phyloP scores from a whole-genome alignment of 164 flowering plant genomes.

The Magnolia officinalis region DNA sequence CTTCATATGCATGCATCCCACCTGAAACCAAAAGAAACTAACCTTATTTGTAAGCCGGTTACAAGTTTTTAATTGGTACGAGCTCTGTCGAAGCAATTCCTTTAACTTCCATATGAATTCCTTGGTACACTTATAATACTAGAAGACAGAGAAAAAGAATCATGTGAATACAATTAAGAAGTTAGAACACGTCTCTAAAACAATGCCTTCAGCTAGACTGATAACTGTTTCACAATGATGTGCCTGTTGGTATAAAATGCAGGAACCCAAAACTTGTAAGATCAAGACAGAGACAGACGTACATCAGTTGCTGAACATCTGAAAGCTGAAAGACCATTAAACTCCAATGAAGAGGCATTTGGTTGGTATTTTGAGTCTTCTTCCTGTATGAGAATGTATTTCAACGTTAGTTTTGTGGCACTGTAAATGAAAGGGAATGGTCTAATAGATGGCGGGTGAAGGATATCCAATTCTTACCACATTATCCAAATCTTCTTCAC shows the following conservation, averaged over 20 bases:
- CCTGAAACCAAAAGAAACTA: neutral
- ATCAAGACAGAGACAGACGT: neutral
- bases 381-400: neutral
- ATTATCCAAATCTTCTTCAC: slow-evolving; percentile 14
- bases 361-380: neutral
- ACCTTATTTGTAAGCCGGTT: slow-evolving; percentile 19
- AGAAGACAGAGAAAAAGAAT: too few species aligned
- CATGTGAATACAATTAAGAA: too few species aligned
- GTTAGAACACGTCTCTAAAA: too few species aligned
- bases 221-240: too few species aligned
- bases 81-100: slow-evolving; percentile 7
- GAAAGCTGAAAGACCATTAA: neutral
- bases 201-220: too few species aligned
- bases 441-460: neutral
- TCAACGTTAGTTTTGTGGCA: neutral
- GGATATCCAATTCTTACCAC: neutral
- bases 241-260: neutral
- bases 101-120: too few species aligned
- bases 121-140: too few species aligned
- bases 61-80: slow-evolving; percentile 26
- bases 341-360: neutral
- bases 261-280: neutral
- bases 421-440: neutral
- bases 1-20: too few species aligned
- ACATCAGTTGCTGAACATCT: neutral